phyloP scores from a whole-genome alignment of 2,329 filamentous ascomycete species.

The Lecanicillium sp. region DNA sequence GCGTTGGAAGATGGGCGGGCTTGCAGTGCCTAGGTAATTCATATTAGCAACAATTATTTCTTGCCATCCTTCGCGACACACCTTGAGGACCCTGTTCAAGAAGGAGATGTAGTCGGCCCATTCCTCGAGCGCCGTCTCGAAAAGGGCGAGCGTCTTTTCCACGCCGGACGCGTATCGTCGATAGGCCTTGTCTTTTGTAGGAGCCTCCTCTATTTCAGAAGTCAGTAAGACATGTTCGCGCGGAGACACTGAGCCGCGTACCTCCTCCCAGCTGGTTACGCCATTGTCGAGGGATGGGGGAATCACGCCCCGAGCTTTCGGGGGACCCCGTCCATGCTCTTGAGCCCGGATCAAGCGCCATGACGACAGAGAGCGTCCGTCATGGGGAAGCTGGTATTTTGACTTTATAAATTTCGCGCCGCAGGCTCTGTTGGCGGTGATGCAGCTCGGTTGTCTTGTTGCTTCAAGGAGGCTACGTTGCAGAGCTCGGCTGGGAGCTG shows the following conservation, averaged over 20 bases:
- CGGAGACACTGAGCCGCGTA: constrained; percentile 37
- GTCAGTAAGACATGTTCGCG: not conserved
- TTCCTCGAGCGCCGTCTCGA: constrained; percentile 91
- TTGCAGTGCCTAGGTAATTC: constrained; percentile 69
- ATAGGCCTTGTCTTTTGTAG: constrained; percentile 60
- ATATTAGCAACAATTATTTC: constrained; percentile 3
- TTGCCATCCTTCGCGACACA: constrained; percentile 31
- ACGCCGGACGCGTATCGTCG: constrained; percentile 86
- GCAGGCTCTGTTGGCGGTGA: not conserved
- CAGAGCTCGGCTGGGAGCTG: constrained; percentile 8
- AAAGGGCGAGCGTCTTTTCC: constrained; percentile 79
- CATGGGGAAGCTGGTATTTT: constrained; percentile 13
- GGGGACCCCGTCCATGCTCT: constrained; percentile 62
- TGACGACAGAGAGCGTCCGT: constrained; percentile 30
- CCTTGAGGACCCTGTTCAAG: constrained; percentile 83
- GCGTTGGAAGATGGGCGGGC: constrained; percentile 67
- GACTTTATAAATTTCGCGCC: constrained; percentile 7
- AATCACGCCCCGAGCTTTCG: constrained; percentile 76
- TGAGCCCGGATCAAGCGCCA: constrained; percentile 58
- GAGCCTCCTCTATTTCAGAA: constrained; percentile 42
- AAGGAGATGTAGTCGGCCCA: constrained; percentile 99
- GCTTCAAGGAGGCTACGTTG: constrained; percentile 19
- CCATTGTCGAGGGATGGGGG: constrained; percentile 69
- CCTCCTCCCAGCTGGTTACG: constrained; percentile 72
- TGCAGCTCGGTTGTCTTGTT: constrained; percentile 11